Evolutionary conservation across 371 early-diverging fungal species (phyloP), one percentile per base, ranked within the genome.

Genomic region (Fennellomyces sp.): DNA sequence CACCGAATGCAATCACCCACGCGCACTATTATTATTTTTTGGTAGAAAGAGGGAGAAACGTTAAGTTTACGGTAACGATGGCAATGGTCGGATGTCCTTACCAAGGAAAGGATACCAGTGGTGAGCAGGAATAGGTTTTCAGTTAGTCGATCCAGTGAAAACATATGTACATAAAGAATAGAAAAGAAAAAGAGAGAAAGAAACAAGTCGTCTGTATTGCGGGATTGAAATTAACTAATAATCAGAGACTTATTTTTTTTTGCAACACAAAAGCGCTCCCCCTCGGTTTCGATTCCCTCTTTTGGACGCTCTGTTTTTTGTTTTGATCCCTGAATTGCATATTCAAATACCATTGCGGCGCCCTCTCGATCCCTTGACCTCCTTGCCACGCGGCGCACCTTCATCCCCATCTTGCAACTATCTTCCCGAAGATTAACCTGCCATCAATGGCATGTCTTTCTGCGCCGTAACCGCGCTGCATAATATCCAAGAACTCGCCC

Each of bases 401-500:
- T 51, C 58, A 19, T 69, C 66, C 8, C 53, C 67, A 28, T 68
- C 53, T 28, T 73, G 61, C 1, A 64, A 56, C 13, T 76, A 55
- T 49, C 76, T 66, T 3, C 81, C 81, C 29, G 76, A 66, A 3
- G 73, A 73, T 65, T 72, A 78, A 1, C 97, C 94, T 13, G 87
- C 87, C 53, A 84, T 84, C 67, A 1, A 98, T 84, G 27, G 91
- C 86, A 56, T 90, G 86, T 64, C 87, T 87, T 2, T 94, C 97
- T 52, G 93, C 93, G 60, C 90, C 85, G 65, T 98, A 98, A 0
- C 99, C 99, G 17, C 83, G 87, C 31, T 91, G 86, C 63, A 89
- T 89, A 55, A 99, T 96, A 66, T 97, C 95, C 60, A 89, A 77
- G 71, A 95, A 98, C 61, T 91, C 91, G 27, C 89, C 88, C 82